Base-by-base conservation (phyloP, 1,284 basidiomycete species). In the Ustilago hordei region DNA sequence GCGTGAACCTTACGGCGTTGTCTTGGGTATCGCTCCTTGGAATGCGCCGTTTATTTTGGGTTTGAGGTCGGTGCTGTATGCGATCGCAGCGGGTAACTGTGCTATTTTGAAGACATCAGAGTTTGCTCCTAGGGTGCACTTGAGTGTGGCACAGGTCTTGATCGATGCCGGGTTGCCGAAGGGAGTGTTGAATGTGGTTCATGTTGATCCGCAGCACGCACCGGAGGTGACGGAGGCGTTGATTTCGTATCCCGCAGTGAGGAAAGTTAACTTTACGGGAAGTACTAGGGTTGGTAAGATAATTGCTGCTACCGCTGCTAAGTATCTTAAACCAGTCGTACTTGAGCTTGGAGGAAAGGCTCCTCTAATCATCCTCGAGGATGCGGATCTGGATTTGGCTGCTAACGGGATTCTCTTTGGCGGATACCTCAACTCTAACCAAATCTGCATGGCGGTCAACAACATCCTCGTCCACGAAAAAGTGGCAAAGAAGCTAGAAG, bases 301-400 rank as follows among this genome's bases (percentile, higher is more conserved):
- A 86, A 91, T 98, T 87, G 91, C 94, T 90, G 90, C 93, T 81
- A 90, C 92, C 0, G 91, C 94, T 0, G 91, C 94, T 5, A 91
- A 91, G 87, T 95, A 97, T 86, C 87, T 98, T 81, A 89, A 89
- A 82, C 80, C 80, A 15, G 68, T 70, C 38, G 80, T 87, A 6
- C 81, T 88, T 61, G 88, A 89, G 68, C 82, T 89, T 8, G 88
- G 88, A 9, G 88, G 88, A 12, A 88, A 89, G 64, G 86, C 88
- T 0, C 87, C 88, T 0, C 82, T 87, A 9, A 84, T 89, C 54
- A 85, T 92, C 1, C 86, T 91, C 4, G 87, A 90, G 15, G 90
- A 91, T 67, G 92, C 92, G 1, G 88, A 92, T 79, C 84, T 92
- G 23, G 82, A 88, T 6, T 86, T 89, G n/a, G 91, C 91, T 0